A percentile compares a stretch with the other conserved stretches of the same genome.
phyloP scores from a whole-genome alignment of 164 flowering plant species.

The Tinospora cordifolia region DNA sequence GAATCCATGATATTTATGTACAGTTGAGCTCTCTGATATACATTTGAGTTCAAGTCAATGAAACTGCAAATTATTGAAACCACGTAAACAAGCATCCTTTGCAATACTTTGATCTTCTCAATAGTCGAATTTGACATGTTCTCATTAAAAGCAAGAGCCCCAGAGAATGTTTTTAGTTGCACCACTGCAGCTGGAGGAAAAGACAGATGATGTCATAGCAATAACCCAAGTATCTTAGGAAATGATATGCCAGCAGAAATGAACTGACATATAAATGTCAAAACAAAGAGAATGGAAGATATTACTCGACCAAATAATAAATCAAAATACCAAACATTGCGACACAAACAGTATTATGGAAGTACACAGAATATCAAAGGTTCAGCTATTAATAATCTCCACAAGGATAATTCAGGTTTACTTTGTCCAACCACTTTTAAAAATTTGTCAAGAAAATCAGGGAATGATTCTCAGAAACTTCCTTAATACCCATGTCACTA shows the following conservation, averaged over 20 bases:
- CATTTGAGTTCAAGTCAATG: slow-evolving; percentile 44
- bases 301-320: neutral
- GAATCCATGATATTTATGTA: slow-evolving; percentile 20
- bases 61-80: slow-evolving; percentile 64
- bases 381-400: neutral
- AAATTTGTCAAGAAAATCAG: too few species aligned
- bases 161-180: slow-evolving; percentile 63
- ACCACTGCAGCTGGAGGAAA: slow-evolving; percentile 67
- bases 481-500: neutral
- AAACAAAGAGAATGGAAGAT: neutral
- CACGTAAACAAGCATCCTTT: slow-evolving; percentile 55
- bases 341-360: neutral
- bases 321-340: neutral
- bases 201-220: slow-evolving; percentile 14
- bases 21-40: slow-evolving; percentile 30
- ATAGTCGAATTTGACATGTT: slow-evolving; percentile 27
- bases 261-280: neutral
- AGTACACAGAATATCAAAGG: neutral
- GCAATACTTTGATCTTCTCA: slow-evolving; percentile 53
- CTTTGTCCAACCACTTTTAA: too few species aligned
- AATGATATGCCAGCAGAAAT: neutral
- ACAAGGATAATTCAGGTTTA: neutral
- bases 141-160: slow-evolving; percentile 64
- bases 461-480: too few species aligned
- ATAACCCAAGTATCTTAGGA: neutral